These are phyloP conservation scores for Crotalaria pallida DNA, from an alignment of 306 rosid species.

Conservation along the genomic window DNA sequence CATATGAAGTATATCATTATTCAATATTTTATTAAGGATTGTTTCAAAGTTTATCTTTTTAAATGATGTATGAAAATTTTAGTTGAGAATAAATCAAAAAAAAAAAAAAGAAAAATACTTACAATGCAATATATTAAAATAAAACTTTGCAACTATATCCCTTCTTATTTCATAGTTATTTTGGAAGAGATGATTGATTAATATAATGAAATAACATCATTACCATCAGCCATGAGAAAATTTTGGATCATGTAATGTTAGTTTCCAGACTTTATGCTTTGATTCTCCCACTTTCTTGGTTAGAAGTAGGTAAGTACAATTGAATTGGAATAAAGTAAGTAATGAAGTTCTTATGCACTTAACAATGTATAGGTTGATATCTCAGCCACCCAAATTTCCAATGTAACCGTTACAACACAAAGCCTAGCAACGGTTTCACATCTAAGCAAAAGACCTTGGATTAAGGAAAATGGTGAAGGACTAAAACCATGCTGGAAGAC, in stretches of 20 bases:
- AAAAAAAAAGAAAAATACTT: too few relatives aligned
- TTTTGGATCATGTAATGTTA: neutral
- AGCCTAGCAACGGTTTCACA: slow-evolving; percentile 28
- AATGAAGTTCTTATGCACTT: neutral
- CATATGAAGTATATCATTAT: too few relatives aligned
- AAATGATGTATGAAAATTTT: neutral
- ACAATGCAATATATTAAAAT: too few relatives aligned
- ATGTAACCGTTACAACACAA: neutral
- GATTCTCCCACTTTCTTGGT: neutral
- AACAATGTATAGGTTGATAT: slow-evolving; percentile 9
- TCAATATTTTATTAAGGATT: too few relatives aligned
- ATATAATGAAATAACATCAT: too few relatives aligned
- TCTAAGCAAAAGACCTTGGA: slow-evolving; percentile 12
- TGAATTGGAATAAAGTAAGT: neutral
- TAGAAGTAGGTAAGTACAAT: neutral
- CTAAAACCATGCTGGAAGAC: slow-evolving; percentile 31
- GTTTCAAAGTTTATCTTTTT: neutral
- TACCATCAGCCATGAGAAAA: neutral
- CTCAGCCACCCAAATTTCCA: neutral
- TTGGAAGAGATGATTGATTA: too few relatives aligned
- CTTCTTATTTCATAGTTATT: too few relatives aligned
- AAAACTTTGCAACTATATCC: too few relatives aligned
- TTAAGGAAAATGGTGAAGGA: neutral
- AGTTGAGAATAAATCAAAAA: too few relatives aligned
- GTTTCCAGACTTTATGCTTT: neutral